A percentile compares a stretch with the other conserved stretches of the same genome.
Evolutionary conservation across 306 rosid species (phyloP).

Genomic region (Cucumis sativus): Cucumber_9930_V3 NC_026657.2:38900001-38900500

Average conservation of each 20-base stretch:
- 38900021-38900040: too few relatives aligned
- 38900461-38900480: neutral
- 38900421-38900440: neutral
- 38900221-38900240: neutral
- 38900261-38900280: neutral
- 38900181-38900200: too few relatives aligned
- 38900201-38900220: too few relatives aligned
- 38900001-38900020: too few relatives aligned
- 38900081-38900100: too few relatives aligned
- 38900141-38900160: too few relatives aligned
- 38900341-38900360: neutral
- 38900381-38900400: neutral
- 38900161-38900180: too few relatives aligned
- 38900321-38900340: slow-evolving; percentile 7
- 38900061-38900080: too few relatives aligned
- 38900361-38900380: neutral
- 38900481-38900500: neutral
- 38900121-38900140: too few relatives aligned
- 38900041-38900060: too few relatives aligned
- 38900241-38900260: neutral
- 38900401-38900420: neutral
- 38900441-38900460: neutral
- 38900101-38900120: too few relatives aligned
- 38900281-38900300: neutral
- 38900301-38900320: neutral